These are phyloP conservation scores for Ganoderma lucidum DNA, from an alignment of 1,284 basidiomycete species.

Conservation along the genomic window DNA sequence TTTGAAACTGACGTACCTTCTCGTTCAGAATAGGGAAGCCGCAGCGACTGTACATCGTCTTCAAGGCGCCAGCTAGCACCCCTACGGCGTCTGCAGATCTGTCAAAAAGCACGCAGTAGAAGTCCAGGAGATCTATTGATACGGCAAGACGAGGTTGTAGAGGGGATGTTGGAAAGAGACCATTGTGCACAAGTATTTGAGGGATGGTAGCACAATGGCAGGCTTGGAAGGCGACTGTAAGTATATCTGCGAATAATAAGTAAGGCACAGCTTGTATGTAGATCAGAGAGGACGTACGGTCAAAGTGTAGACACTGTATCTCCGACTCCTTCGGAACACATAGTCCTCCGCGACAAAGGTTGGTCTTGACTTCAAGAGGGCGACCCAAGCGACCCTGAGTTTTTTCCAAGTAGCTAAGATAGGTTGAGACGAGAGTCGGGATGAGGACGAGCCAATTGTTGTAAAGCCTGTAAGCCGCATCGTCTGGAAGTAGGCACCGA, in stretches of 20 bases:
- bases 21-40: slow-evolving; percentile 27
- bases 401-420: not conserved
- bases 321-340: not conserved
- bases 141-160: slow-evolving; percentile 25
- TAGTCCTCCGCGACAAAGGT: not conserved
- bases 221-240: not conserved
- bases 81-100: slow-evolving; percentile 37
- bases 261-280: too few species aligned
- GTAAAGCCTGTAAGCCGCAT: not conserved
- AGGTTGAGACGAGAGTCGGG: not conserved
- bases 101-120: slow-evolving; percentile 37
- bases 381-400: not conserved
- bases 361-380: not conserved
- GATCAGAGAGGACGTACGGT: not conserved
- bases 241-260: too few species aligned
- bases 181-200: slow-evolving; percentile 14
- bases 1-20: slow-evolving; percentile 8
- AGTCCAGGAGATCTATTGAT: slow-evolving; percentile 32
- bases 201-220: slow-evolving; percentile 14
- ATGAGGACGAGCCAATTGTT: not conserved
- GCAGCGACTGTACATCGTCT: slow-evolving; percentile 31
- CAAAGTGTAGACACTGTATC: not conserved
- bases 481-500: not conserved
- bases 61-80: slow-evolving; percentile 33
- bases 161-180: slow-evolving; percentile 24